Conservation (phyloP, 2,329 filamentous ascomycete genomes). For the Scedosporium boydii region DNA sequence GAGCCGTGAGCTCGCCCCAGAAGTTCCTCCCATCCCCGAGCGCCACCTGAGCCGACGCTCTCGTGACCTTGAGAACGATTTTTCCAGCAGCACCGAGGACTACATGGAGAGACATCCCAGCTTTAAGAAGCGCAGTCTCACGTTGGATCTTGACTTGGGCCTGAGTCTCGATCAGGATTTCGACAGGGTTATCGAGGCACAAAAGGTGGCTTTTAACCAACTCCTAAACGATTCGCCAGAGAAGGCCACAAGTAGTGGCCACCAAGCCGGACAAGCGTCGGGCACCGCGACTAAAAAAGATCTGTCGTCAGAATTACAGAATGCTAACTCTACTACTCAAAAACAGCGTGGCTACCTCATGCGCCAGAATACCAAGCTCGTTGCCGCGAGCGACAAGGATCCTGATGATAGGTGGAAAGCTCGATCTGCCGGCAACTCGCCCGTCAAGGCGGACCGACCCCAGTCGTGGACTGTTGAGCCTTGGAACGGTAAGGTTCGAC, state of each 20-base stretch:
- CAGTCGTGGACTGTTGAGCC: constrained; percentile 96
- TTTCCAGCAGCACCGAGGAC: constrained; percentile 24
- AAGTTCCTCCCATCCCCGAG: constrained; percentile 50
- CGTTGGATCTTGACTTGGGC: constrained; percentile 71
- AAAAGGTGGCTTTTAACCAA: constrained; percentile 70
- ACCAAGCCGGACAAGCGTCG: constrained; percentile 37
- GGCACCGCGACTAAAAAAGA: constrained; percentile 10
- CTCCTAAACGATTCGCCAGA: constrained; percentile 7
- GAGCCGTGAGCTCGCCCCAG: constrained; percentile 57
- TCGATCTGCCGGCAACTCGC: constrained; percentile 58
- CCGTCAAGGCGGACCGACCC: constrained; percentile 66
- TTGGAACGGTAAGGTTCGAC: constrained; percentile 76
- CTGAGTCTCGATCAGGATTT: constrained; percentile 88
- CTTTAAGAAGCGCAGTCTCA: constrained; percentile 74
- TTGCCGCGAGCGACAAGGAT: constrained; percentile 78
- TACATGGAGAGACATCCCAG: constrained; percentile 57
- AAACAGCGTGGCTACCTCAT: constrained; percentile 96
- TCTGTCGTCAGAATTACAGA: constrained; percentile 8
- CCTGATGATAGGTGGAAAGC: constrained; percentile 43
- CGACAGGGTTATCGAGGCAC: constrained; percentile 85
- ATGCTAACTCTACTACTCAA: constrained; percentile 54
- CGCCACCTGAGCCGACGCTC: constrained; percentile 48
- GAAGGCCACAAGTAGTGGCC: constrained; percentile 16
- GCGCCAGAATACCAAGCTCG: constrained; percentile 96
- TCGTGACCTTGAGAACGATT: constrained; percentile 31